These are phyloP conservation scores for Eimeria maxima DNA, from an alignment of 169 alveolate species.

Conservation along the genomic window DNA sequence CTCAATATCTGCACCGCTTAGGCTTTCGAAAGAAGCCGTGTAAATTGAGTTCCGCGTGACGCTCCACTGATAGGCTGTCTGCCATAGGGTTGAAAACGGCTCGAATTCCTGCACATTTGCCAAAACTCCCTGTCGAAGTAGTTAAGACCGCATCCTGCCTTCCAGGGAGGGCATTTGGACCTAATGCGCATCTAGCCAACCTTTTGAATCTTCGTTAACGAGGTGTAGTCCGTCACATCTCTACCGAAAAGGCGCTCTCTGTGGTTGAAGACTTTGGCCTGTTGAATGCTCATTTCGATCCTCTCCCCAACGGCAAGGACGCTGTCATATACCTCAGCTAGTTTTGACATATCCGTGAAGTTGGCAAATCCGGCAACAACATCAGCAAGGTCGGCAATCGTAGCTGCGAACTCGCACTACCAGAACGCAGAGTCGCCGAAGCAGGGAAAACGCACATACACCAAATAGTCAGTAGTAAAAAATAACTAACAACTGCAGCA, in stretches of 20 bases:
- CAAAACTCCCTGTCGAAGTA: not conserved
- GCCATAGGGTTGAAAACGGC: slow-evolving; percentile 95
- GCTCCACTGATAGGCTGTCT: slow-evolving; percentile 93
- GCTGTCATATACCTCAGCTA: slow-evolving; percentile 91
- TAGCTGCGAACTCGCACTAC: slow-evolving; percentile 92
- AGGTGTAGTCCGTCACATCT: slow-evolving; percentile 94
- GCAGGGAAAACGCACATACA: not conserved
- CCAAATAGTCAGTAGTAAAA: not conserved
- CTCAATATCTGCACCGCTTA: slow-evolving; percentile 90
- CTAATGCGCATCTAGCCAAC: not conserved
- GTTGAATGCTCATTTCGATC: slow-evolving; percentile 89
- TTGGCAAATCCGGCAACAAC: slow-evolving; percentile 91
- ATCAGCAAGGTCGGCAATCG: slow-evolving; percentile 90
- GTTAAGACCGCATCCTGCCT: not conserved
- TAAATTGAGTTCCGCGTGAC: slow-evolving; percentile 91
- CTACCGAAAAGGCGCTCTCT: slow-evolving; percentile 93
- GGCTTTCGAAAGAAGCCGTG: slow-evolving; percentile 91
- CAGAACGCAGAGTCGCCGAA: not conserved
- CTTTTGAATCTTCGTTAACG: slow-evolving; percentile 83
- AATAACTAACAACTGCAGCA: not conserved
- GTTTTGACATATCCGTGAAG: slow-evolving; percentile 88
- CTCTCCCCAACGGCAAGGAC: slow-evolving; percentile 91
- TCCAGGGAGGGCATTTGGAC: not conserved
- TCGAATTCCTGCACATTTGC: slow-evolving; percentile 92
- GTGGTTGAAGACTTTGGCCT: slow-evolving; percentile 93